These are phyloP conservation scores for Kwoniella sp. DNA, from an alignment of 768 basidiomycete genomes.

Conservation along the genomic window DNA sequence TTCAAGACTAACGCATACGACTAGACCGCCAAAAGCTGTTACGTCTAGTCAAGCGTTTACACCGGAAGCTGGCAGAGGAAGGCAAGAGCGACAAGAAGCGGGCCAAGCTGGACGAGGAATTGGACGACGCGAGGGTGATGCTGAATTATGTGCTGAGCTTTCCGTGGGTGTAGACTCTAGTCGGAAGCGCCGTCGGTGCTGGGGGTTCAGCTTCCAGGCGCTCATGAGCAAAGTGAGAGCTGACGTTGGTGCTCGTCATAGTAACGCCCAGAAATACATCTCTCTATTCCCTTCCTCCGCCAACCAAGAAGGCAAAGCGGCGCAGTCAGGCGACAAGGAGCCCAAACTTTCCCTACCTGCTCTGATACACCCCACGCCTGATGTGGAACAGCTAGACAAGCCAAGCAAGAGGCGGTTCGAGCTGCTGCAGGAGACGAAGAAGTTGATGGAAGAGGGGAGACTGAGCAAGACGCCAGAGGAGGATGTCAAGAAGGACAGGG, in stretches of 20 bases:
- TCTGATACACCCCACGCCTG: slow-evolving; percentile 3
- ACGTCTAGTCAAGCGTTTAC: slow-evolving; percentile 60
- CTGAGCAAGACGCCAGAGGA: slow-evolving; percentile 29
- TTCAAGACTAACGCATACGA: neutral
- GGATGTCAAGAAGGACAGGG: slow-evolving; percentile 16
- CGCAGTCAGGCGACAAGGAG: slow-evolving; percentile 3
- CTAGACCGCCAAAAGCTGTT: slow-evolving; percentile 81
- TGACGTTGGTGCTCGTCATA: slow-evolving; percentile 74
- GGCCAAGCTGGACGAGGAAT: slow-evolving; percentile 53
- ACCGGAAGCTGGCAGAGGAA: slow-evolving; percentile 12
- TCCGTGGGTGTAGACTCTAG: slow-evolving; percentile 59
- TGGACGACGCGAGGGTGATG: slow-evolving; percentile 71
- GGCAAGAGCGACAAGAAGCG: slow-evolving; percentile 59
- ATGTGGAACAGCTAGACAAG: slow-evolving; percentile 1
- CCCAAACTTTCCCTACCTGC: slow-evolving; percentile 17
- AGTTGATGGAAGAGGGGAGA: slow-evolving; percentile 24
- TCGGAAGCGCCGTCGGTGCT: too few relatives aligned
- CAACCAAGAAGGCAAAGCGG: neutral
- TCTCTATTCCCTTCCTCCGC: slow-evolving; percentile 60
- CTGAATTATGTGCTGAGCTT: slow-evolving; percentile 72
- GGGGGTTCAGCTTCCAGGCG: too few relatives aligned
- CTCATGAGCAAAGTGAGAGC: too few relatives aligned
- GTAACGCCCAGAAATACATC: slow-evolving; percentile 76
- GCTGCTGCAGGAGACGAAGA: slow-evolving; percentile 28
- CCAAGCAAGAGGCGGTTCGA: slow-evolving; percentile 17